These are phyloP conservation scores for Neurospora sp. DNA, from an alignment of 495 filamentous ascomycete species.

Conservation along the genomic window DNA sequence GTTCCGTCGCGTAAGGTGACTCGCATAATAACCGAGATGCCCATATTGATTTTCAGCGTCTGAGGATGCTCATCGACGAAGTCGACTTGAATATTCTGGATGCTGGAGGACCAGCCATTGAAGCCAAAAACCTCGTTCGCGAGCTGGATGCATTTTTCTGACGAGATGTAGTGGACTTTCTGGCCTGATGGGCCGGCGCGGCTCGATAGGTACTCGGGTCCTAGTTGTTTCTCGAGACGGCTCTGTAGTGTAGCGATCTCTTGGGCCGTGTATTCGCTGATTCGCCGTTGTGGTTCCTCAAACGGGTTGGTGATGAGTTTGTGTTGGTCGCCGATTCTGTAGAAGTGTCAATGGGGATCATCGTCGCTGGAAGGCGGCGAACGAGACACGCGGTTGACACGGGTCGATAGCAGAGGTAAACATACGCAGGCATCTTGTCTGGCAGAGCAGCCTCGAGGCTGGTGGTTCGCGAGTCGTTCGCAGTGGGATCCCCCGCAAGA, in stretches of 20 bases:
- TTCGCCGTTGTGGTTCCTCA: slow-evolving; percentile 53
- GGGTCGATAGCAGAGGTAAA: slow-evolving; percentile 3
- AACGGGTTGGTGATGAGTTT: slow-evolving; percentile 58
- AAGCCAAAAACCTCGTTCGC: slow-evolving; percentile 98
- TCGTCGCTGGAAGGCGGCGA: not conserved
- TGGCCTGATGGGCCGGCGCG: slow-evolving; percentile 69
- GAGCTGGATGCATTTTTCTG: slow-evolving; percentile 88
- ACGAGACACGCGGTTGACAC: not conserved
- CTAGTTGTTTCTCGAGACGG: slow-evolving; percentile 85
- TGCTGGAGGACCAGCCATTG: slow-evolving; percentile 92
- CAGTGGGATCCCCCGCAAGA: not conserved
- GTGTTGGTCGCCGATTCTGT: slow-evolving; percentile 77
- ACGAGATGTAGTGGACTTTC: slow-evolving; percentile 83
- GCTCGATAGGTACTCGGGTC: slow-evolving; percentile 88
- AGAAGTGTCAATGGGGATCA: not conserved
- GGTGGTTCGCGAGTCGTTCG: not conserved
- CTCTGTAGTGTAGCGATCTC: slow-evolving; percentile 84
- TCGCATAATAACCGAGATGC: slow-evolving; percentile 77
- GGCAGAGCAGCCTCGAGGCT: not conserved
- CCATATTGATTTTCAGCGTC: slow-evolving; percentile 63
- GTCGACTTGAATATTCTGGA: slow-evolving; percentile 82
- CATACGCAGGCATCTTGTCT: slow-evolving; percentile 36
- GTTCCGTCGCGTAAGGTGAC: slow-evolving; percentile 87
- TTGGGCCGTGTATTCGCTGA: slow-evolving; percentile 73
- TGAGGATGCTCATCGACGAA: slow-evolving; percentile 57